Evolutionary conservation across 2,329 filamentous ascomycete genomes (phyloP).

Genomic region (Paecilomyces fulvus): DNA sequence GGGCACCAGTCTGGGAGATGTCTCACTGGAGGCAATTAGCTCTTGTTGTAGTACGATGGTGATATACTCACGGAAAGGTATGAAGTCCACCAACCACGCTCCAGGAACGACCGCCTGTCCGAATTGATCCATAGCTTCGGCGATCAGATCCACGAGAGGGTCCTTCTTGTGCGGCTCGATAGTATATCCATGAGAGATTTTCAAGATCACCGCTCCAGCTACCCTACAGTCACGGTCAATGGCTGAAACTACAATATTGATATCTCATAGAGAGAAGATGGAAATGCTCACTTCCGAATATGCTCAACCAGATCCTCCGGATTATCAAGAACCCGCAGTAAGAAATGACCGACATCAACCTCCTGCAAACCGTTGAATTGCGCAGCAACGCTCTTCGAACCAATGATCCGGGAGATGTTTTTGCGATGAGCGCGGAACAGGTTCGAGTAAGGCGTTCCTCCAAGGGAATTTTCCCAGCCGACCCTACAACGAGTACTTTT

Average conservation of each 20-base stretch:
- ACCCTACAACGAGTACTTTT: slow-evolving; percentile 13
- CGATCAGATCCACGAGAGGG: slow-evolving; percentile 36
- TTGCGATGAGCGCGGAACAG: slow-evolving; percentile 38
- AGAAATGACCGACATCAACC: slow-evolving; percentile 35
- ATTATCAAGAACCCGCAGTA: slow-evolving; percentile 34
- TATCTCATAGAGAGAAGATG: neutral
- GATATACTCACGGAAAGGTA: slow-evolving; percentile 32
- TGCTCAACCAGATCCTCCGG: slow-evolving; percentile 34
- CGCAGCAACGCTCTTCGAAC: slow-evolving; percentile 31
- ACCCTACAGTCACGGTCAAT: slow-evolving; percentile 16
- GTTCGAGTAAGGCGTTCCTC: slow-evolving; percentile 27
- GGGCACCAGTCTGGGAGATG: slow-evolving; percentile 40
- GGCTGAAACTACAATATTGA: neutral
- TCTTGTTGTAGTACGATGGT: neutral
- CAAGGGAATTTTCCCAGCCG: slow-evolving; percentile 32
- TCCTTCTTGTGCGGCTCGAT: slow-evolving; percentile 32
- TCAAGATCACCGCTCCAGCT: slow-evolving; percentile 35
- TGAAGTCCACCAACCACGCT: slow-evolving; percentile 38
- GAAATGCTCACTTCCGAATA: slow-evolving; percentile 30
- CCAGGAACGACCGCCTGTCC: slow-evolving; percentile 33
- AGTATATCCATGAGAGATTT: slow-evolving; percentile 41
- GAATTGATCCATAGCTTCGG: slow-evolving; percentile 34
- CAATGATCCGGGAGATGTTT: slow-evolving; percentile 37
- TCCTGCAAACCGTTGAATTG: slow-evolving; percentile 39
- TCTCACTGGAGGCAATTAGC: slow-evolving; percentile 16